These are phyloP conservation scores for Penicillium lividum DNA, from an alignment of 495 filamentous ascomycete genomes.

Conservation along the genomic window DNA sequence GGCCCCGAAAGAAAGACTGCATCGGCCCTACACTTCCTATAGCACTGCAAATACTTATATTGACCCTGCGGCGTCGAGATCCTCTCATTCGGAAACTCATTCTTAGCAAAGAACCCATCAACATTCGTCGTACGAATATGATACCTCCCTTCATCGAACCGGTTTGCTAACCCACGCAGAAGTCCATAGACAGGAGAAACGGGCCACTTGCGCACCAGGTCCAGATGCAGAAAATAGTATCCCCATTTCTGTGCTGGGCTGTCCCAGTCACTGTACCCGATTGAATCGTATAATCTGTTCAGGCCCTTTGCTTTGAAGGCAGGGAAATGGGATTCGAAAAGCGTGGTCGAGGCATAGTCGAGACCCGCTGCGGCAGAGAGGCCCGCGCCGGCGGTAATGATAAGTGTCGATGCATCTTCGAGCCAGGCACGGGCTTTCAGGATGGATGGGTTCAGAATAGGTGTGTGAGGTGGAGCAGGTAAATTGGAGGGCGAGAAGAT, in stretches of 20 bases:
- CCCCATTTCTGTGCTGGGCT: constrained; percentile 28
- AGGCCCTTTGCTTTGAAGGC: constrained; percentile 23
- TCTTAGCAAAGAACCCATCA: constrained; percentile 25
- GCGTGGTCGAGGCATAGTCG: constrained; percentile 26
- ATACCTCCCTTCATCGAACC: constrained; percentile 7
- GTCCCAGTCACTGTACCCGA: constrained; percentile 26
- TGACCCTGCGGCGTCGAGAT: constrained; percentile 28
- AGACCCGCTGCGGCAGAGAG: constrained; percentile 30
- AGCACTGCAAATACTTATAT: constrained; percentile 27
- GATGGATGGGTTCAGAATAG: background rate
- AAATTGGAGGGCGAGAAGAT: background rate
- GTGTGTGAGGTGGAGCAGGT: background rate
- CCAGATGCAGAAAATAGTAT: constrained; percentile 27
- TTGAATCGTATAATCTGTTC: constrained; percentile 23
- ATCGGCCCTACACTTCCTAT: constrained; percentile 23
- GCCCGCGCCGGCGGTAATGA: constrained; percentile 28
- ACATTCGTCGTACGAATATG: constrained; percentile 29
- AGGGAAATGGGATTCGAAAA: constrained; percentile 25
- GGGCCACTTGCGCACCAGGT: constrained; percentile 26
- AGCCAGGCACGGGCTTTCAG: constrained; percentile 22
- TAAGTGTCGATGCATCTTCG: constrained; percentile 18
- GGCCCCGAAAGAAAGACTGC: constrained; percentile 20
- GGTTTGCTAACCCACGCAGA: constrained; percentile 4
- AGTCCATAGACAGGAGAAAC: constrained; percentile 15
- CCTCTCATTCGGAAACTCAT: constrained; percentile 19